Percentiles rank a stretch among this genome's conserved stretches.
These are phyloP conservation scores for Boletus fagicola DNA, from an alignment of 768 basidiomycete species.

Conservation along the genomic window DNA sequence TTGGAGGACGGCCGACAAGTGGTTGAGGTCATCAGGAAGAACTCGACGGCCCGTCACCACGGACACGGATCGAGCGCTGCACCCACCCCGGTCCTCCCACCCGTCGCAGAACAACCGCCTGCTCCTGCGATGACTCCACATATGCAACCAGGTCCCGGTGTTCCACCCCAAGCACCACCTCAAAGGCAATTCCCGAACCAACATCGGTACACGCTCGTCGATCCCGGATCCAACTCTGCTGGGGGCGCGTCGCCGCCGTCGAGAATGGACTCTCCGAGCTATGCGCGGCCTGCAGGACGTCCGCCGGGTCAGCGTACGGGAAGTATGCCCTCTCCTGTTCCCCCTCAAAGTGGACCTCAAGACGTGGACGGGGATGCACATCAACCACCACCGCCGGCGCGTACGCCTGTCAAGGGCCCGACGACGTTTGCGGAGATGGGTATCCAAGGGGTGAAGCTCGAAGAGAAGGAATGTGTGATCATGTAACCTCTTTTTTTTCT, in stretches of 20 bases:
- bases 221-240: slow-evolving; percentile 33
- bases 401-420: slow-evolving; percentile 40
- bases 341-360: slow-evolving; percentile 5
- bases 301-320: slow-evolving; percentile 32
- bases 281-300: slow-evolving; percentile 31
- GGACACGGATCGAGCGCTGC: slow-evolving; percentile 13
- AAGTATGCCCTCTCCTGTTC: slow-evolving; percentile 18
- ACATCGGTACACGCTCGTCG: slow-evolving; percentile 49
- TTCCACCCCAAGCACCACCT: slow-evolving; percentile 1
- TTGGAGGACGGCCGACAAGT: slow-evolving; percentile 42
- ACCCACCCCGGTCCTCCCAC: background rate
- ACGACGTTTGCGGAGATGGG: slow-evolving; percentile 96
- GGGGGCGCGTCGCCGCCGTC: slow-evolving; percentile 12
- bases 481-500: slow-evolving; percentile 53
- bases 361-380: background rate
- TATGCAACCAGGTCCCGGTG: background rate
- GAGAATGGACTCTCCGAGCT: slow-evolving; percentile 24
- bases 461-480: slow-evolving; percentile 82
- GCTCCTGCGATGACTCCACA: slow-evolving; percentile 1
- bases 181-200: slow-evolving; percentile 34
- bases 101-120: slow-evolving; percentile 19
- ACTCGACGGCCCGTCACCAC: slow-evolving; percentile 35
- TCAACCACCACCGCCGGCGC: slow-evolving; percentile 13
- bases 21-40: slow-evolving; percentile 55
- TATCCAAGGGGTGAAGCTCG: slow-evolving; percentile 70